A percentile compares a stretch with the other conserved stretches of the same genome.
Conservation (phyloP, 352 stramenopile species). For the Globisporangium lucens region DNA sequence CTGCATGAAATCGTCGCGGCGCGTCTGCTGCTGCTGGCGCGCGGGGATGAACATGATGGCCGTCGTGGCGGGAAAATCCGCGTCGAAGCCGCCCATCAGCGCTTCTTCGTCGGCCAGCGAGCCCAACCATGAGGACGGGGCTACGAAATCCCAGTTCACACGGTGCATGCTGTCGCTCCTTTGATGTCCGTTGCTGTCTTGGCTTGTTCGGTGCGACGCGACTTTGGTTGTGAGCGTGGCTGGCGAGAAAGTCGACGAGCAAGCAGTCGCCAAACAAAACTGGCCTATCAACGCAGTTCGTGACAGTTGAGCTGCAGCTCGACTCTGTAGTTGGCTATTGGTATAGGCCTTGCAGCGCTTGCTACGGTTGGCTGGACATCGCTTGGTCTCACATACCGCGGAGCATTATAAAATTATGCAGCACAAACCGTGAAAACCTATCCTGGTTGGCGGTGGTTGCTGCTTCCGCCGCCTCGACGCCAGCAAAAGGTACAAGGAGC, state of each 20-base stretch:
- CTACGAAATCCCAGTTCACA: slow-evolving; percentile 46
- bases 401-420: too few relatives aligned
- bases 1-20: slow-evolving; percentile 21
- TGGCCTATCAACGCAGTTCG: background rate
- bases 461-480: too few relatives aligned
- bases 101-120: slow-evolving; percentile 48
- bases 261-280: background rate
- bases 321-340: too few relatives aligned
- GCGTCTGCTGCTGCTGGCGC: background rate
- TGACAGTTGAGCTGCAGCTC: background rate
- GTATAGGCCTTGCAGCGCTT: too few relatives aligned
- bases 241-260: too few relatives aligned
- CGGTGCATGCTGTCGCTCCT: background rate
- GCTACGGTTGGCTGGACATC: too few relatives aligned
- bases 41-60: slow-evolving; percentile 23
- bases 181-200: background rate
- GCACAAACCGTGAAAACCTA: too few relatives aligned
- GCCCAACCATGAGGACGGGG: slow-evolving; percentile 43
- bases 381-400: too few relatives aligned
- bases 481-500: too few relatives aligned
- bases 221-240: background rate
- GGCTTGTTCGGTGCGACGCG: background rate
- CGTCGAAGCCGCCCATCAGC: slow-evolving; percentile 32
- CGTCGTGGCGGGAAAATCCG: slow-evolving; percentile 18
- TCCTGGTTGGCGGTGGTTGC: too few relatives aligned